Percentiles rank a stretch among this genome's conserved stretches.
Evolutionary conservation across 1,139 yeast species (phyloP).

Genomic region (Pichia kudriavzevii): DNA sequence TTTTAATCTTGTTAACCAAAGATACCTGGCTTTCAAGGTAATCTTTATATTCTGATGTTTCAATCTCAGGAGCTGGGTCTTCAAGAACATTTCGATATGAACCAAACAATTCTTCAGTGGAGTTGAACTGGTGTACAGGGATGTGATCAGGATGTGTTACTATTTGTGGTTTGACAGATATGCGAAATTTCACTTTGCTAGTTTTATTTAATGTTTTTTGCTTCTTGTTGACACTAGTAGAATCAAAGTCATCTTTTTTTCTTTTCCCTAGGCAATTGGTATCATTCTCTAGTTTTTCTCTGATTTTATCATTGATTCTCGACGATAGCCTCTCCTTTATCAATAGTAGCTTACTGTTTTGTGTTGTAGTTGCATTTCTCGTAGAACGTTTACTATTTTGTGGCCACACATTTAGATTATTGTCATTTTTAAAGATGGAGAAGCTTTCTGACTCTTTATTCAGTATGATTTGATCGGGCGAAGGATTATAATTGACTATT

Average conservation of each 20-base stretch:
- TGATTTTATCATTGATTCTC: constrained; percentile 3
- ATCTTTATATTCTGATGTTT: constrained; percentile 38
- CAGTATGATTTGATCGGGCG: constrained; percentile 30
- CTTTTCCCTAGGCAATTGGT: neutral
- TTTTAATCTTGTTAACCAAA: constrained; percentile 39
- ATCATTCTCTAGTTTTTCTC: constrained; percentile 1
- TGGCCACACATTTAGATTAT: constrained; percentile 33
- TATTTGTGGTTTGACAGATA: constrained; percentile 48
- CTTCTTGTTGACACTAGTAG: too few species aligned
- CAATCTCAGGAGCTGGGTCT: constrained; percentile 39
- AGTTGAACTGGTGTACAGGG: constrained; percentile 33
- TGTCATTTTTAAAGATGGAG: constrained; percentile 23
- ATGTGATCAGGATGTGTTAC: constrained; percentile 76
- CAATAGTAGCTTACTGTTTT: neutral
- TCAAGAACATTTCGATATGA: constrained; percentile 47
- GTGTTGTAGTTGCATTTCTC: constrained; percentile 13
- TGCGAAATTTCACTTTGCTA: constrained; percentile 39
- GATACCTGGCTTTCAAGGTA: constrained; percentile 40
- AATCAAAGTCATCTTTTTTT: neutral
- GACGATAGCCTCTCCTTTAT: constrained; percentile 5
- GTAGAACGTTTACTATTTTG: constrained; percentile 13
- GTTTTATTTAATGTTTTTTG: constrained; percentile 13
- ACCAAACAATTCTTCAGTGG: constrained; percentile 37
- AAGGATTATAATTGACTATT: constrained; percentile 45
- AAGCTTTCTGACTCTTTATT: constrained; percentile 29